Conservation (phyloP, 176 grass and related monocot genomes). For the Coix lacrymajobi region DNA sequence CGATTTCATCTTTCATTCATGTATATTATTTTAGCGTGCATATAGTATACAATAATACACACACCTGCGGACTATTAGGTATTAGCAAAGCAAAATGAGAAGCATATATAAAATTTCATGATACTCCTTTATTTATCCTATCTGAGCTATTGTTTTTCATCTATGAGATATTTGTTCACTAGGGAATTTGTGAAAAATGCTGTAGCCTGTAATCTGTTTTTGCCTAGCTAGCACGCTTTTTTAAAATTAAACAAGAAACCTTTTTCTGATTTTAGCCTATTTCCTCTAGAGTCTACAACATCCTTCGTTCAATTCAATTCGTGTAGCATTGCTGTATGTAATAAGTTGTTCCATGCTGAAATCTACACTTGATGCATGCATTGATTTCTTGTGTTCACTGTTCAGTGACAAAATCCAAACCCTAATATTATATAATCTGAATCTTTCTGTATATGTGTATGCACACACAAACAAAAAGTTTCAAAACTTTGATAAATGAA, state of each 20-base stretch:
- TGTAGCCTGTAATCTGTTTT: not conserved
- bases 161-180: not conserved
- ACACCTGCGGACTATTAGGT: not conserved
- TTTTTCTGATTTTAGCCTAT: not conserved
- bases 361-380: slow-evolving; percentile 1
- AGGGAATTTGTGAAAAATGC: not conserved
- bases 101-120: not conserved
- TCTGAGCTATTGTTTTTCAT: not conserved
- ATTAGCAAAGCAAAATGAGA: not conserved
- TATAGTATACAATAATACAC: not conserved
- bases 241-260: not conserved
- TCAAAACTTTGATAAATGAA: slow-evolving; percentile 3
- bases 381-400: slow-evolving; percentile 2
- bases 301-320: no score
- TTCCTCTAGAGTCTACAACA: not conserved
- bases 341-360: not conserved
- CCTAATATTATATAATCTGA: slow-evolving; percentile 20
- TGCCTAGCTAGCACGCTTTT: not conserved
- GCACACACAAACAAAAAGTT: slow-evolving; percentile 11
- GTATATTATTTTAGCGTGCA: not conserved
- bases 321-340: not conserved
- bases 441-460: slow-evolving; percentile 1
- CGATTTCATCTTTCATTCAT: not conserved
- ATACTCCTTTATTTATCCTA: not conserved
- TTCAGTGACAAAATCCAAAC: slow-evolving; percentile 14